phyloP scores from a whole-genome alignment of 2,329 filamentous ascomycete species.

The Berkeleyomyces basicola region DNA sequence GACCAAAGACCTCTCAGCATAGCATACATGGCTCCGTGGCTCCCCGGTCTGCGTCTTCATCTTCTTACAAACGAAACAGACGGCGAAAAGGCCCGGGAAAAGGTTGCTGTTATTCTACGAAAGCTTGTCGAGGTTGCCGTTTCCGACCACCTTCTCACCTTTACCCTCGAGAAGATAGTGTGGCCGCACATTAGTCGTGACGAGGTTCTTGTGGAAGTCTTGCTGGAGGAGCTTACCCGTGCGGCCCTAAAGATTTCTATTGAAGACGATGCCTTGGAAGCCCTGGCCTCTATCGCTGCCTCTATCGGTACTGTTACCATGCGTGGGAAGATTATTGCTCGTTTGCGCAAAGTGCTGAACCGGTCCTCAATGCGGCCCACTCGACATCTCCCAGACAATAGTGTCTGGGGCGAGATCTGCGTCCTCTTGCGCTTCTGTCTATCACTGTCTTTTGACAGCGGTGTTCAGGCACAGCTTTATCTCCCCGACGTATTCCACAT shows the following conservation, averaged over 20 bases:
- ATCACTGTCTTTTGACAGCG: constrained; percentile 49
- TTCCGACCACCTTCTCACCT: constrained; percentile 40
- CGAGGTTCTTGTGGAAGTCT: constrained; percentile 48
- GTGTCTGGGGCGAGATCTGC: constrained; percentile 53
- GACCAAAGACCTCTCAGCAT: constrained; percentile 51
- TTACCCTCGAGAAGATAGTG: constrained; percentile 46
- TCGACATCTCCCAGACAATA: constrained; percentile 46
- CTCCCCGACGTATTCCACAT: constrained; percentile 54
- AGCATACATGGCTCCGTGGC: constrained; percentile 55
- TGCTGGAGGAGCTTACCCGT: constrained; percentile 50
- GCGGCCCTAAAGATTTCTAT: constrained; percentile 34
- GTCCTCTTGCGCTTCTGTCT: constrained; percentile 49
- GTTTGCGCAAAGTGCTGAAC: constrained; percentile 50
- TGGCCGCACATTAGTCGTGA: constrained; percentile 50
- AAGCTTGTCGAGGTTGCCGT: constrained; percentile 51
- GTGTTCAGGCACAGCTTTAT: constrained; percentile 50
- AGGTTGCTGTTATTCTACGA: constrained; percentile 44
- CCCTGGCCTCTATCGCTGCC: constrained; percentile 44
- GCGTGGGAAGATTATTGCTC: constrained; percentile 46
- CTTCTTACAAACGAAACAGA: constrained; percentile 43
- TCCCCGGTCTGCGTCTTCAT: constrained; percentile 42
- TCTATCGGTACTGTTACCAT: constrained; percentile 49
- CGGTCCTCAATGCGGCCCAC: constrained; percentile 51
- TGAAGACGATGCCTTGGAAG: constrained; percentile 42
- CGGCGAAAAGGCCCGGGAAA: constrained; percentile 49